Percentiles rank a stretch among this genome's conserved stretches.
phyloP scores from a whole-genome alignment of 768 basidiomycete genomes.

The Auricularia heimuer region DNA sequence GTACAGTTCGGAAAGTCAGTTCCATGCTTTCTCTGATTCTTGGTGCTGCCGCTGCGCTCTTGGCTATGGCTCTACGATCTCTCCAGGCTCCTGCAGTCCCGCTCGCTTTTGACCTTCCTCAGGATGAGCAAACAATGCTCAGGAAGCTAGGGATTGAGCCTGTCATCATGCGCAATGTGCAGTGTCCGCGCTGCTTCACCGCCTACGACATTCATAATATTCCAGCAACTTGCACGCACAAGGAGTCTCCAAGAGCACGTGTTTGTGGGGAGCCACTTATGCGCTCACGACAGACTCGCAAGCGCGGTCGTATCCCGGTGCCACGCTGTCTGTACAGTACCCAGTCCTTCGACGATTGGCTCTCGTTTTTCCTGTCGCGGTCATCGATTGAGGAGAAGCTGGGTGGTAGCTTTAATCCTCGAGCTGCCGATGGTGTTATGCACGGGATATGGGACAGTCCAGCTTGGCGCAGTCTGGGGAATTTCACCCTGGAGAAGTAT shows the following conservation, averaged over 20 bases:
- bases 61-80: neutral
- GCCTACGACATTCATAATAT: neutral
- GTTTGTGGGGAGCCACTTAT: neutral
- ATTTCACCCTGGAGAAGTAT: neutral
- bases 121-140: neutral
- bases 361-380: neutral
- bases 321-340: neutral
- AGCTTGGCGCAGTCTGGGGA: neutral
- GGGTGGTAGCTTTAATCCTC: neutral
- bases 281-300: neutral
- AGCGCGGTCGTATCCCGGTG: constrained; percentile 7
- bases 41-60: neutral
- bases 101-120: neutral
- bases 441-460: neutral
- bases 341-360: neutral
- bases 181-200: constrained; percentile 3
- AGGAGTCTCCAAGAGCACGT: neutral
- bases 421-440: neutral
- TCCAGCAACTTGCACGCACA: neutral
- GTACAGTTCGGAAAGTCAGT: neutral
- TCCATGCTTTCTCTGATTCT: neutral
- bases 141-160: neutral
- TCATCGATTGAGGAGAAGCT: neutral
- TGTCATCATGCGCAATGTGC: neutral
- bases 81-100: neutral